Percentiles rank a stretch among this genome's conserved stretches.
Evolutionary conservation across 1,284 basidiomycete genomes (phyloP).

Genomic region (Rhodofomes roseus): DNA sequence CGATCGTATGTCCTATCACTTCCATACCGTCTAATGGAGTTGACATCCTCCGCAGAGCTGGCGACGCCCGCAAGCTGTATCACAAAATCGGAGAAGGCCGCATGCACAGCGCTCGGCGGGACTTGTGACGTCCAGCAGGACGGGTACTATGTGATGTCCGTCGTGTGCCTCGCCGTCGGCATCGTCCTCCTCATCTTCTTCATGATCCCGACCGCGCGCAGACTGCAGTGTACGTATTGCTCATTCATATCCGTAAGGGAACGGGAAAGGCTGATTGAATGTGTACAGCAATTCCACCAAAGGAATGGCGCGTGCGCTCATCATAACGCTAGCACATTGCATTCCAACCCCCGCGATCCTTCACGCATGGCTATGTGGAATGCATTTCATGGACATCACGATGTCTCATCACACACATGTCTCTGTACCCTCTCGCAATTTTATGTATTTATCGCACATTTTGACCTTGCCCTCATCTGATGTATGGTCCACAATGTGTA

Average conservation of each 20-base stretch:
- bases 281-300: not conserved
- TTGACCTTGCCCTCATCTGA: not conserved
- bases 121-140: not conserved
- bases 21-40: not conserved
- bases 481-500: no score
- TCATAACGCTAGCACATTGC: not conserved
- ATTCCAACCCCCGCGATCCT: no score
- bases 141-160: conserved; percentile 1
- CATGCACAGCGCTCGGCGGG: not conserved
- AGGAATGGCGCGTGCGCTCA: not conserved
- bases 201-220: conserved; percentile 1
- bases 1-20: not conserved
- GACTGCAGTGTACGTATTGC: not conserved
- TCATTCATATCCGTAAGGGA: no score
- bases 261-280: not conserved
- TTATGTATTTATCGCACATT: not conserved
- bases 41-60: no score
- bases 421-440: not conserved
- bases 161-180: not conserved
- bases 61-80: not conserved
- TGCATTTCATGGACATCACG: not conserved
- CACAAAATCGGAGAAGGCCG: not conserved
- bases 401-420: not conserved
- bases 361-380: no score
- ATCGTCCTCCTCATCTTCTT: not conserved